Evolutionary conservation across 805 yeast species (phyloP), one percentile per base, ranked within the genome.

Genomic region (Pichia exigua): DNA sequence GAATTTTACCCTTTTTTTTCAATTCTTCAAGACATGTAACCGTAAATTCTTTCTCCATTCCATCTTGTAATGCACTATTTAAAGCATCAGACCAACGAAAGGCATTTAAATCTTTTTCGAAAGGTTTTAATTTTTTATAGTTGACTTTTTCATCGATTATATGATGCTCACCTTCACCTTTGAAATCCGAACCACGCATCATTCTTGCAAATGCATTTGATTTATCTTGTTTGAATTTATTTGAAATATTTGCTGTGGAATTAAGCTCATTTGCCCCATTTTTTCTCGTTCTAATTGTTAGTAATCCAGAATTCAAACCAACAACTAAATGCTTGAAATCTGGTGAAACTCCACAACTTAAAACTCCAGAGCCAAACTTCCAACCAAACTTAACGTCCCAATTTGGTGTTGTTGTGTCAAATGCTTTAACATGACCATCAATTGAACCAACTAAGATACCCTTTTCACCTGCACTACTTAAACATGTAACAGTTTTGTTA

Each of bases 391-490:
- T 87, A 54, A 92, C 96, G 54, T 85, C 86, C 88, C 92, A 91
- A 59, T 79, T 77, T 42, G 78, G 63, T 22, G 84, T 77, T 27
- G 78, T 70, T 40, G 87, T 79, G 67, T 91, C 97, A 65, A 92
- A 88, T 44, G 91, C 91, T 68, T 94, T 94, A 54, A 94, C 96
- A 68, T 94, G 99, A 21, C 99, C 99, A 69, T 94, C 99, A 52
- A 94, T 73, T 0, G 97, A 90, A 18, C 98, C 97, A 2, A 96
- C 97, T 30, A 94, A 71, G 44, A 94, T 72, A n/a, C 94, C 92
- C 47, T 81, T 72, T 56, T 81, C 87, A 30, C 84, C 85, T 11
- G 92, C 84, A 58, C 78, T 71, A 48, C 86, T 82, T 56, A 91
- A 72, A 54, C 91, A 83, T 17, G 97, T 91, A 42, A 92, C 97